Conservation (phyloP, 306 rosid genomes). For the Hippophae rhamnoides region DNA sequence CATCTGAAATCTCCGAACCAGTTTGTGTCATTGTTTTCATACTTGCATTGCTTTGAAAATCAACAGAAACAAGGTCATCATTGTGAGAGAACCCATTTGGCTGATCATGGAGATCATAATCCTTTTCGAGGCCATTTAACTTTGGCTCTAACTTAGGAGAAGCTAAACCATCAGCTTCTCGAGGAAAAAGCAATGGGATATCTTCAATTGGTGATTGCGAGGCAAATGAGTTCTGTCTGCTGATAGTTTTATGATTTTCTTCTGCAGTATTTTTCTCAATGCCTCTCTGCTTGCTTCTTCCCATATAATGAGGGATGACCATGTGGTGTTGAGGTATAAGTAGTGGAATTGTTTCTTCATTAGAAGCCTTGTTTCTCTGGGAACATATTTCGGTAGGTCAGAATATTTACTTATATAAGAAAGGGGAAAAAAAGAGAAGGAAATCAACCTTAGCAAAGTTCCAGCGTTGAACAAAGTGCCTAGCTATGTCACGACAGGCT, state of each 20-base stretch:
- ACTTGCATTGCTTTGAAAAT: slow-evolving; percentile 18
- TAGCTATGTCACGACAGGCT: slow-evolving; percentile 38
- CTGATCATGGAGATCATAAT: slow-evolving; percentile 25
- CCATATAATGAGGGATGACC: slow-evolving; percentile 45
- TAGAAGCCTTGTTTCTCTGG: slow-evolving; percentile 41
- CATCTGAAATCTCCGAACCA: slow-evolving; percentile 16
- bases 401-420: neutral
- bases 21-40: slow-evolving; percentile 13
- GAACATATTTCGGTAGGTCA: neutral
- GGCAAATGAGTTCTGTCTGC: slow-evolving; percentile 18
- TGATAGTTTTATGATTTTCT: slow-evolving; percentile 9
- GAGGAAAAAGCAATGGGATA: slow-evolving; percentile 42
- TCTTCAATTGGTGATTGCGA: slow-evolving; percentile 24
- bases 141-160: slow-evolving; percentile 23
- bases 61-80: slow-evolving; percentile 23
- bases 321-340: slow-evolving; percentile 46
- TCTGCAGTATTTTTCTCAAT: slow-evolving; percentile 7
- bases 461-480: slow-evolving; percentile 51
- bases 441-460: slow-evolving; percentile 43
- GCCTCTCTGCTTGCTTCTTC: slow-evolving; percentile 26
- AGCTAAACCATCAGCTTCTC: slow-evolving; percentile 24
- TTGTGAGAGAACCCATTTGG: slow-evolving; percentile 3
- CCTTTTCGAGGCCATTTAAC: slow-evolving; percentile 5
- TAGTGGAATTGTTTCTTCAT: slow-evolving; percentile 37
- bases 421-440: neutral